Evolutionary conservation across 179 eudicot genomes (phyloP).

Genomic region (Patellifolia procumbens): DNA sequence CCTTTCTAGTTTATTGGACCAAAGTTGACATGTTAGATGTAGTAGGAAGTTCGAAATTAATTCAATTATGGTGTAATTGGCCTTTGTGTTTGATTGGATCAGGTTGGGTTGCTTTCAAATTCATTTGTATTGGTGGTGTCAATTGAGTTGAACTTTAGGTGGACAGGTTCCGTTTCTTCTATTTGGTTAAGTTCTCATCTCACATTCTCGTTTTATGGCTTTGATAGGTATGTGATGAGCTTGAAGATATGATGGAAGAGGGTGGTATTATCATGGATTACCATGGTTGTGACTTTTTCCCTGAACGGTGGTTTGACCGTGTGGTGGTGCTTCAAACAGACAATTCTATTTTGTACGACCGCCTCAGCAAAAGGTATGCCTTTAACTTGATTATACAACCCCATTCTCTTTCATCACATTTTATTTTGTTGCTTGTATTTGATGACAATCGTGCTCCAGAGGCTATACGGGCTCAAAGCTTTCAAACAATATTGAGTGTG

Average conservation of each 20-base stretch:
- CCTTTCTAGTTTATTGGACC: background rate
- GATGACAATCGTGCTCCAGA: constrained; percentile 32
- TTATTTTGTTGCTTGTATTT: background rate
- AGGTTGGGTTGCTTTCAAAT: background rate
- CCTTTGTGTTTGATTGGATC: background rate
- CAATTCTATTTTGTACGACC: constrained; percentile 76
- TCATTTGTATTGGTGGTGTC: background rate
- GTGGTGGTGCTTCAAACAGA: constrained; percentile 86
- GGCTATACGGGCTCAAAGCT: constrained; percentile 78
- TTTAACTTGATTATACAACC: background rate
- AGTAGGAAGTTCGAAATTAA: background rate
- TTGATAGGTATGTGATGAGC: constrained; percentile 84
- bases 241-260: constrained; percentile 76
- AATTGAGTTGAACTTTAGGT: background rate
- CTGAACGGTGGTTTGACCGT: constrained; percentile 86
- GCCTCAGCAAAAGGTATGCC: constrained; percentile 62
- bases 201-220: too few species aligned
- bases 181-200: too few species aligned
- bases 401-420: background rate
- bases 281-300: constrained; percentile 93
- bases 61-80: background rate
- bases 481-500: constrained; percentile 77
- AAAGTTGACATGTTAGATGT: background rate
- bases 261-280: constrained; percentile 85
- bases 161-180: background rate